A percentile compares a stretch with the other conserved stretches of the same genome.
Evolutionary conservation across 139 green algal species (phyloP).

Genomic region (Chlorella sp.): DNA sequence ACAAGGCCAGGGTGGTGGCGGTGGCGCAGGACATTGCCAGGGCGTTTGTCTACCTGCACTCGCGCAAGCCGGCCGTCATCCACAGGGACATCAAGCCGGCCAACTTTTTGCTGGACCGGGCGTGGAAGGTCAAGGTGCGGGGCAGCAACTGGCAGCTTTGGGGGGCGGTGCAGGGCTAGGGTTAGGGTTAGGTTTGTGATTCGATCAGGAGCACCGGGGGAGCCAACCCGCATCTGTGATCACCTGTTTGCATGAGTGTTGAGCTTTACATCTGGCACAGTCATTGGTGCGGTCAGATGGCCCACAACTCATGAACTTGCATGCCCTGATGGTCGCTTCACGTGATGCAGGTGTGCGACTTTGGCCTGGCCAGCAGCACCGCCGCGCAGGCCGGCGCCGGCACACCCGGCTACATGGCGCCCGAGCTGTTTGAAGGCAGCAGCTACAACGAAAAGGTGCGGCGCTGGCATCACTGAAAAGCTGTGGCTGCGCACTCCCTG

Average conservation of each 20-base stretch:
- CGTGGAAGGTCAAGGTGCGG: constrained; percentile 50
- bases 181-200: background rate
- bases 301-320: no score
- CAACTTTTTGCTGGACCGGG: constrained; percentile 72
- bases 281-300: no score
- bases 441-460: constrained; percentile 55
- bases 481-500: no score
- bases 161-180: background rate
- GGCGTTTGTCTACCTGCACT: constrained; percentile 58
- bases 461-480: no score
- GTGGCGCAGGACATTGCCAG: constrained; percentile 18
- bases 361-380: constrained; percentile 50
- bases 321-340: no score
- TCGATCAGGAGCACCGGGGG: background rate
- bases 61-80: constrained; percentile 36
- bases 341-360: constrained; percentile 39
- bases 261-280: no score
- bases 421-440: constrained; percentile 53
- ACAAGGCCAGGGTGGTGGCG: no score
- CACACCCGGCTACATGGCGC: constrained; percentile 68
- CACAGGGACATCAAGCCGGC: constrained; percentile 81
- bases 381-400: constrained; percentile 38
- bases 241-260: background rate
- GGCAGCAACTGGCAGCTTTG: background rate
- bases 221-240: background rate